These are phyloP conservation scores for Amanita rubescens DNA, from an alignment of 768 basidiomycete genomes.

Conservation along the genomic window DNA sequence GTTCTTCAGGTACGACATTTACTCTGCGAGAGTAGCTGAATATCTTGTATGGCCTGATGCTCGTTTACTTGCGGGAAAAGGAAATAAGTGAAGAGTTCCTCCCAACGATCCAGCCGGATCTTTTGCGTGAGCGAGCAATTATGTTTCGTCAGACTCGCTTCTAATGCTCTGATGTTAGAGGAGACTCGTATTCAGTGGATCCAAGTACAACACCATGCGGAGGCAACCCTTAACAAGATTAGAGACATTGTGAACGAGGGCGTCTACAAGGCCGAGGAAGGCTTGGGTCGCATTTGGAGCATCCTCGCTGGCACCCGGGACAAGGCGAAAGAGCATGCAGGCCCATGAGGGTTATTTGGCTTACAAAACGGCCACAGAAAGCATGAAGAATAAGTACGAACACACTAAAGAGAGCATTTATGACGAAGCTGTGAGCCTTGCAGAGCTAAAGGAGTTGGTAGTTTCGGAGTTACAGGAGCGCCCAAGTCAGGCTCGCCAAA, in stretches of 20 bases:
- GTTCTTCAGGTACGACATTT: conserved; percentile 44
- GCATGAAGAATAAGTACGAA: conserved; percentile 14
- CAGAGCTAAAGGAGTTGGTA: conserved; percentile 23
- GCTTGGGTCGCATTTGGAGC: conserved; percentile 42
- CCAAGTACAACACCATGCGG: conserved; percentile 49
- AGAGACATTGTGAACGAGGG: conserved; percentile 59
- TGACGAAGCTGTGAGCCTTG: conserved; percentile 16
- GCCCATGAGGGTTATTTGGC: conserved; percentile 6
- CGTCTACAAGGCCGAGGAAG: conserved; percentile 72
- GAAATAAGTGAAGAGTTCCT: conserved; percentile 65
- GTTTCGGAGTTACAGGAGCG: conserved; percentile 17
- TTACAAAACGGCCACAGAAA: conserved; percentile 1
- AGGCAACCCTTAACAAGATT: conserved; percentile 52
- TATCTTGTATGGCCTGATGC: conserved; percentile 94
- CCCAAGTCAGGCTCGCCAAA: conserved; percentile 17
- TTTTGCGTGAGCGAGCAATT: conserved; percentile 49
- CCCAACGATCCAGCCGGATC: conserved; percentile 59
- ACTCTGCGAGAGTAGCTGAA: conserved; percentile 34
- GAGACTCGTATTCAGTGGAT: conserved; percentile 78
- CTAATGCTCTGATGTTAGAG: conserved; percentile 30
- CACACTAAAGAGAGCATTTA: conserved; percentile 17
- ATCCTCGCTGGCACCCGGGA: conserved; percentile 36
- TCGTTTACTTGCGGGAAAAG: conserved; percentile 75
- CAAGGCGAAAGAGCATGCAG: conserved; percentile 23
- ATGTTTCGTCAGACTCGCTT: background rate